These are phyloP conservation scores for Cichorium intybus DNA, from an alignment of 140 eudicot genomes.

Conservation along the genomic window DNA sequence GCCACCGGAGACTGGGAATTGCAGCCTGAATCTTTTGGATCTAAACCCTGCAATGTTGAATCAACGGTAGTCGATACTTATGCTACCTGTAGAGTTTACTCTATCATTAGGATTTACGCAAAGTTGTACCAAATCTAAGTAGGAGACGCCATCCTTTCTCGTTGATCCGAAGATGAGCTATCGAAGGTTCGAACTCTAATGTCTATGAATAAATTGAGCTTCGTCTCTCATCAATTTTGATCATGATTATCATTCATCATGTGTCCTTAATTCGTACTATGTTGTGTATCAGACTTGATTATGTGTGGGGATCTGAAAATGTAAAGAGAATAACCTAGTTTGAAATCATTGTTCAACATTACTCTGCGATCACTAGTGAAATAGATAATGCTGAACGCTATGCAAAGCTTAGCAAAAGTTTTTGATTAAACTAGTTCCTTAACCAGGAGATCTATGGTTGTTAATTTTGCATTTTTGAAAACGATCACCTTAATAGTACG, in stretches of 20 bases:
- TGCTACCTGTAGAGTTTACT: background rate
- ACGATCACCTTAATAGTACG: background rate
- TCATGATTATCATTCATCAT: constrained; percentile 2
- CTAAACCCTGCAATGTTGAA: background rate
- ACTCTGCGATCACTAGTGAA: background rate
- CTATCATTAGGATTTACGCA: background rate
- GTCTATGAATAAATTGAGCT: background rate
- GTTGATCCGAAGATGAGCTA: constrained; percentile 16
- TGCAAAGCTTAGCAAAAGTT: background rate
- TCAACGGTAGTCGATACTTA: background rate
- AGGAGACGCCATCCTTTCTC: constrained; percentile 1
- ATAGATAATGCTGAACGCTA: background rate
- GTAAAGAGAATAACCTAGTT: background rate
- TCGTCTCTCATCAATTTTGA: background rate
- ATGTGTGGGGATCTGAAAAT: background rate
- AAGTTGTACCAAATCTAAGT: background rate
- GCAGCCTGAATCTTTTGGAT: constrained; percentile 6
- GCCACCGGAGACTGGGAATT: background rate
- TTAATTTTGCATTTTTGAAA: background rate
- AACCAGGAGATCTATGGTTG: background rate
- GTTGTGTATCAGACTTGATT: background rate
- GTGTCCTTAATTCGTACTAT: background rate
- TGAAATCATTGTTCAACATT: background rate
- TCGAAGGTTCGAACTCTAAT: constrained; percentile 19
- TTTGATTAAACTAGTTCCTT: background rate